Base-by-base conservation (phyloP, 1,139 yeast species). In the Kluyveromyces marxianus region DNA sequence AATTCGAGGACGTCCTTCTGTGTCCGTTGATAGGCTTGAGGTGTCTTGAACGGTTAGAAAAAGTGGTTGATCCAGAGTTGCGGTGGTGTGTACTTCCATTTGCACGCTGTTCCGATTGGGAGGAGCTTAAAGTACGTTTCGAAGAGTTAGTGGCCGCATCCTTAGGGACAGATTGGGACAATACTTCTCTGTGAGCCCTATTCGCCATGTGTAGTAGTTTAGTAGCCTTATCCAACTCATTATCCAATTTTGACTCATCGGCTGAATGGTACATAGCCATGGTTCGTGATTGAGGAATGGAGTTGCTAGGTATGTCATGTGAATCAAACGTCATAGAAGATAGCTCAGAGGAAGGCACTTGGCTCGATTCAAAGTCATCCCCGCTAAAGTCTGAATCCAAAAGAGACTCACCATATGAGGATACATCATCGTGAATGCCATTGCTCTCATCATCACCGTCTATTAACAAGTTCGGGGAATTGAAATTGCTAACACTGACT, bases 301-400 rank as follows among this genome's bases (percentile, higher is more conserved):
- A 61, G 50, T 27, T 53, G 36, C 38, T 43, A 3, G 48, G 47
- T 26, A 47, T 44, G 8, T 40, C 43, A 21, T 34, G 43, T 25
- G 38, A 40, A 21, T 25, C 33, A 28, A 34, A 40, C 3, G 37
- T 34, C 32, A 40, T 40, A 7, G 43, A 40, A 33, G 43, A 40
- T n/a, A 34, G 14, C 7, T 40, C 43, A 4, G 43, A 40, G 3
- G 38, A 35, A 5, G 26, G 43, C 4, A 40, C 21, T 7, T 28
- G n/a, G 27, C 43, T 40, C 4, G 37, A 26, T 7, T 32, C 35
- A 25, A 44, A 56, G 14, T 56, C 67, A 31, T 60, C 66, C 24
- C 59, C 66, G 25, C 67, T 63, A 46, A 58, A 65, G 37, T 69
- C 73, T 0, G 71, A 69, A 35, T 65, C 71, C 26, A 68, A 46